Evolutionary conservation across 1,284 basidiomycete species (phyloP), one percentile per base, ranked within the genome.

Genomic region (Sanghuangporus sanghuang): DNA sequence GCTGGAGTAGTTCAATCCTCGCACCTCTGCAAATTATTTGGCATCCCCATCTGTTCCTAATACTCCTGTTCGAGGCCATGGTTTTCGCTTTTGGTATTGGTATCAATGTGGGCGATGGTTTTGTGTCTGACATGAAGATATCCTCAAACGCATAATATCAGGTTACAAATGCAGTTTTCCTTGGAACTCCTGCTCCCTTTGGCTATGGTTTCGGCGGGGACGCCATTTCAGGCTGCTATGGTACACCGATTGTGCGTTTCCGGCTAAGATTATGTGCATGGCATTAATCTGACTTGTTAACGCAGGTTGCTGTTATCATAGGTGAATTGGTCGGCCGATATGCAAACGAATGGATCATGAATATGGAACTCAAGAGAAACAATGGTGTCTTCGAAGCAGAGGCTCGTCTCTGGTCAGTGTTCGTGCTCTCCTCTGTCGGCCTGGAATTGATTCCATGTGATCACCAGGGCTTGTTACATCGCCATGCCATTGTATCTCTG

Each of bases 341-440:
- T 68, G 69, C 80, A 64, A 90, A 90, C 68, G 89, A 91, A 64
- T 85, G 79, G 77, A 81, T 89, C 52, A 84, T 85, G 78, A 81
- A 80, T 65, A 52, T 72, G n/a, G 79, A 76, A 59, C 83, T 88
- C 68, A 76, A 79, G 54, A 75, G 83, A 21, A 87, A 89, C 71
- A 76, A 78, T 0, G 89, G 89, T 67, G 84, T 91, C 39, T 90
- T 90, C 73, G 82, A 86, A 68, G 85, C 89, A 3, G 88, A 90
- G 71, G 81, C 74, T 67, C 85, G 88, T 46, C 75, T 89, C 6
- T 89, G 89, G 89, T 85, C 65, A 35, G 79, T 72, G 6, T 12
- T 3, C 3, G n/a, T 32, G 9, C 27, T 23, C 11, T 23, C 18
- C 18, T 32, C 48, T 49, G 16, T 49, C 18, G 23, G 18, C 3